Base-by-base conservation (phyloP, 352 stramenopile genomes). In the Pythium utonaiense region DNA sequence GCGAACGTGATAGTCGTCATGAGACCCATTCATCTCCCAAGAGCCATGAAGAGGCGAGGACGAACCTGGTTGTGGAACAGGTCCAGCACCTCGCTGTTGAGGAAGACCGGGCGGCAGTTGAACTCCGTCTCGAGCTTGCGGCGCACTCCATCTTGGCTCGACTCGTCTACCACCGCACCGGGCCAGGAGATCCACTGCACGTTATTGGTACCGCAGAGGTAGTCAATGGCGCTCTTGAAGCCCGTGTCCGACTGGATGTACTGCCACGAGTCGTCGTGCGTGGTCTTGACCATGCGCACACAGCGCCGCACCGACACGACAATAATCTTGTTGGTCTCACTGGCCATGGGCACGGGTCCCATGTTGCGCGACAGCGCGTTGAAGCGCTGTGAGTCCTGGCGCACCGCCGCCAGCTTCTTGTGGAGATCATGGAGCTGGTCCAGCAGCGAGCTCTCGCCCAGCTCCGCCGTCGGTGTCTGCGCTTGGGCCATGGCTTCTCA, bases 151-250 rank as follows among this genome's bases (percentile, higher is more conserved):
- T 92, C 83, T 49, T 84, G 81, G 53, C 89, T 93, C 13, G 75
- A 87, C 60, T 91, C 83, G 57, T 88, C 78, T 34, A 96, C 83
- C 13, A 83, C 76, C 9, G 77, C 85, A 19, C 86, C 88, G 0
- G 91, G 79, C 89, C 89, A 97, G 45, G 88, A 92, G 49, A 97
- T 86, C 89, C 89, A 97, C 22, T 90, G 68, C 60, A 96, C 86
- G n/a, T 90, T 75, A 67, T 96, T 93, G 49, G 88, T 81, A 24
- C 69, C 62, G 34, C 73, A 71, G 12, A 91, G 62, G 57, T 85
- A 81, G 40, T 96, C 83, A 22, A 96, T 74, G 28, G 89, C 87
- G 49, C 76, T 88, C 58, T 79, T 77, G 45, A 91, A 83, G 21
- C 82, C 82, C 21, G 82, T 75, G 57, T 72, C 69, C 17, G 82